Base-by-base conservation (phyloP, 2,329 filamentous ascomycete species). In the Sphaerulina vaccinii region DNA sequence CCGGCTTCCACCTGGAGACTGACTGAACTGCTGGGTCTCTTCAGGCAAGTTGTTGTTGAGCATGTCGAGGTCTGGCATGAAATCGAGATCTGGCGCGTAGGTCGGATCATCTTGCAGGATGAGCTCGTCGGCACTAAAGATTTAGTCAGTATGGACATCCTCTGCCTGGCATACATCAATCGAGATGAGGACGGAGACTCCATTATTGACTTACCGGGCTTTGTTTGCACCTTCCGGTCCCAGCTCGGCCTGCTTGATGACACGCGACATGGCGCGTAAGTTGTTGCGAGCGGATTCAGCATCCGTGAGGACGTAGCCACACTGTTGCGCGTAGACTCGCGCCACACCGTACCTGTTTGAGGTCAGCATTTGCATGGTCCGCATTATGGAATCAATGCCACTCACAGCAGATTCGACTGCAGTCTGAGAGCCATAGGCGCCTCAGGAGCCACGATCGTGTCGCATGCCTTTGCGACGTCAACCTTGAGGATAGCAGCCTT, bases 401-500 rank as follows among this genome's bases (percentile, higher is more conserved):
- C 78, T 66, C 67, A 86, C 82, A 99, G 82, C 15, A 99, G 78
- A 62, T 86, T 96, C 13, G 90, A 87, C 67, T 97, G 92, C 18
- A 99, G 80, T 29, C 93, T 85, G 58, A 99, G 72, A 3, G 93
- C 92, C 73, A 99, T 86, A 2, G 93, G 93, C 1, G 88, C 89
- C 5, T 86, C 88, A 62, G 88, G 90, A n/a, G 49, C 48, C 32
- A 88, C 82, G 67, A 99, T 96, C n/a, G 86, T 93, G 58, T 86
- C 79, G 70, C 92, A 96, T 51, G 93, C 91, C 65, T 87, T 90
- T 29, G 83, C 79, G 21, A 99, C 85, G 64, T 97, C 81, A 60
- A 99, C 93, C 13, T 89, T 84, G 53, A 92, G 83, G 53, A 99
- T 95, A 7, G 88, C 86, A 68, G 93, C 96, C 42, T 87, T 83